These are phyloP conservation scores for Coleophoma eucalyptorum DNA, from an alignment of 2,329 filamentous ascomycete genomes.

Conservation along the genomic window DNA sequence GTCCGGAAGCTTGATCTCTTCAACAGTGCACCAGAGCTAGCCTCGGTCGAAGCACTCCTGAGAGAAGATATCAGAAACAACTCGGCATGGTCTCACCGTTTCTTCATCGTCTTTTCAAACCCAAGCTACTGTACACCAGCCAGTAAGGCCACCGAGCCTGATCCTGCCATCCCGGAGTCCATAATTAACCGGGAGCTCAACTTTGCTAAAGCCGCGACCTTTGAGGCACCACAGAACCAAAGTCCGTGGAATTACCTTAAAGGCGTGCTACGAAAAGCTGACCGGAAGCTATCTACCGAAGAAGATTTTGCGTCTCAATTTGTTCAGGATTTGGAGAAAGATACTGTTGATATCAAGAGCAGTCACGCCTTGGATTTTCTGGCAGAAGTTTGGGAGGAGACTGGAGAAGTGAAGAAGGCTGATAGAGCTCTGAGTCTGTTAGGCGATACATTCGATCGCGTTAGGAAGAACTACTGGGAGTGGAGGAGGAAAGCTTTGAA, in stretches of 20 bases:
- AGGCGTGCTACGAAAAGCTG: conserved; percentile 68
- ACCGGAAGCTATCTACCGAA: conserved; percentile 40
- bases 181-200: conserved; percentile 71
- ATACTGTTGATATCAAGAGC: conserved; percentile 50
- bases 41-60: conserved; percentile 69
- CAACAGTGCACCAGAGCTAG: conserved; percentile 56
- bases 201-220: conserved; percentile 71
- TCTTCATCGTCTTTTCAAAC: conserved; percentile 81
- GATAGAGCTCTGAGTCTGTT: conserved; percentile 68
- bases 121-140: conserved; percentile 44
- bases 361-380: conserved; percentile 69
- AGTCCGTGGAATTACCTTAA: conserved; percentile 90
- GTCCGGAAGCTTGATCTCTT: conserved; percentile 65
- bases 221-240: conserved; percentile 85
- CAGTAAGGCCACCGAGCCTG: conserved; percentile 45
- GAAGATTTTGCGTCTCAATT: conserved; percentile 48
- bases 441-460: conserved; percentile 83
- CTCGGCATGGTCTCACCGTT: conserved; percentile 95
- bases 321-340: conserved; percentile 42
- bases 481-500: conserved; percentile 47
- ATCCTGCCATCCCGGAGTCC: conserved; percentile 53
- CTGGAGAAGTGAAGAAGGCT: conserved; percentile 58
- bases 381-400: conserved; percentile 58
- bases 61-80: conserved; percentile 87
- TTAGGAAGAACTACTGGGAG: conserved; percentile 90